phyloP scores from a whole-genome alignment of 305 asterid species.

The Rubia peregrina region DNA sequence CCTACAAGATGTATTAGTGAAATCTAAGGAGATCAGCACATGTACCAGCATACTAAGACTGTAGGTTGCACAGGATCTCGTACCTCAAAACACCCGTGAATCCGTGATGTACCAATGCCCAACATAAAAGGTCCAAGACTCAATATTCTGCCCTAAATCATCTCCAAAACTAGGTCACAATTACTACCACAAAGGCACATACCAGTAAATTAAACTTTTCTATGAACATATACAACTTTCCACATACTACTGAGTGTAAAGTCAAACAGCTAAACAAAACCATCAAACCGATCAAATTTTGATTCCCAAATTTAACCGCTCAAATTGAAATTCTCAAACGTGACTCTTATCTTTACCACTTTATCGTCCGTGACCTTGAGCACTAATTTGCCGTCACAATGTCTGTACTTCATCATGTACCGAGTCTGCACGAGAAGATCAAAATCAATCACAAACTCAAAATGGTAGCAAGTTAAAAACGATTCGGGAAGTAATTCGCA shows the following conservation, averaged over 20 bases:
- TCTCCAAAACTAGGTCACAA: background rate
- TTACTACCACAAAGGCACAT: background rate
- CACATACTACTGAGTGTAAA: background rate
- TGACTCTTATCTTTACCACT: constrained; percentile 36
- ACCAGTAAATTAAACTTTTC: background rate
- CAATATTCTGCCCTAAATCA: background rate
- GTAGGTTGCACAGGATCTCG: no score
- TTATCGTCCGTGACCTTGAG: constrained; percentile 84
- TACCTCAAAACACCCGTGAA: no score
- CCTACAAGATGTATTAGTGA: no score
- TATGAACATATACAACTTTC: background rate
- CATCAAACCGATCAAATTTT: no score
- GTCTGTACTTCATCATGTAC: constrained; percentile 78
- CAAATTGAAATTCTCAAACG: background rate
- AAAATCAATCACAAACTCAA: background rate
- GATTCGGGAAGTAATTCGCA: background rate
- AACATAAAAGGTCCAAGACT: background rate
- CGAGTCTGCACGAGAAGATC: constrained; percentile 48
- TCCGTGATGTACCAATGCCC: background rate
- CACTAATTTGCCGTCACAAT: constrained; percentile 83
- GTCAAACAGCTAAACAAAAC: background rate
- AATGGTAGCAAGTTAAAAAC: background rate
- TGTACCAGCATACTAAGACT: no score
- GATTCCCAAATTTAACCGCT: background rate
- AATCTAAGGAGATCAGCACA: background rate